Conservation (phyloP, 2,329 filamentous ascomycete genomes). For the Cordyceps tenuipes region DNA sequence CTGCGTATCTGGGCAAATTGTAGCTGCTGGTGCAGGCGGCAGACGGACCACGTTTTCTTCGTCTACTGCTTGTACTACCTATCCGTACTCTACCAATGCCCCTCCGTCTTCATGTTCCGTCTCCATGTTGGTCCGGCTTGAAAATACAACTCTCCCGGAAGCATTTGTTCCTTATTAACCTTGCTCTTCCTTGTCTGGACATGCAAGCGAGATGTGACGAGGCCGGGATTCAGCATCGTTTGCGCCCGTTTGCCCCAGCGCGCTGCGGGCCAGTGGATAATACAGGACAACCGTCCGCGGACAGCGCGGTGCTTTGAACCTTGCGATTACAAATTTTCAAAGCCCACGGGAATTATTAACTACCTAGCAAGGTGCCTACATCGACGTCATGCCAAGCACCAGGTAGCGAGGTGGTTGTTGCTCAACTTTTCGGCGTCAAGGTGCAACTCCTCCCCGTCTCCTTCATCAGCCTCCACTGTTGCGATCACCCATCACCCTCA, state of each 20-base stretch:
- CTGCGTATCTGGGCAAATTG: neutral
- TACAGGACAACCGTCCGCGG: neutral
- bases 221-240: neutral
- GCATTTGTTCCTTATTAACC: no score
- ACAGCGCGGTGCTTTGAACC: neutral
- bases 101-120: neutral
- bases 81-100: no score
- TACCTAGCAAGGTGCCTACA: no score
- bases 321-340: neutral
- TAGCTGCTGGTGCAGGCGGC: neutral
- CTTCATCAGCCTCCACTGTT: neutral
- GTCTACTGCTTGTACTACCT: no score
- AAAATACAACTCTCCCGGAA: neutral
- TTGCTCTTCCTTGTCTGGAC: neutral
- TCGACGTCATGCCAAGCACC: no score
- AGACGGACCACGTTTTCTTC: neutral
- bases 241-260: neutral
- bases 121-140: no score
- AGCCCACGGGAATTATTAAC: no score
- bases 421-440: neutral
- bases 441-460: neutral
- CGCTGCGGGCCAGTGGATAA: neutral
- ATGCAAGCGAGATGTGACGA: conserved; percentile 7
- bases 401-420: no score
- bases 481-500: neutral